These are phyloP conservation scores for Xylaria sp. DNA, from an alignment of 2,329 filamentous ascomycete genomes.

Conservation along the genomic window DNA sequence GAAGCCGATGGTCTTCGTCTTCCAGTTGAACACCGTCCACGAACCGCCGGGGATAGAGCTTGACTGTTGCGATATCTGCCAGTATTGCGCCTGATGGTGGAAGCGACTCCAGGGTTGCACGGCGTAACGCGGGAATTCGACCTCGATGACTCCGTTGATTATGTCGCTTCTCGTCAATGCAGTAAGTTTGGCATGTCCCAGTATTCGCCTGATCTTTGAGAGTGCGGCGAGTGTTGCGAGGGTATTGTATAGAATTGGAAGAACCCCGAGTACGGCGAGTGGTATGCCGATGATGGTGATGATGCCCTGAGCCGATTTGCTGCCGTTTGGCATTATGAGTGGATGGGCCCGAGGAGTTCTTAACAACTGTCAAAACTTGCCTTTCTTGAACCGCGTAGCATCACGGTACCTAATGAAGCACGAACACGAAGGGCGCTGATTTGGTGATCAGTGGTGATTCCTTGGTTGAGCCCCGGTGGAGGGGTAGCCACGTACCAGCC, in stretches of 20 bases:
- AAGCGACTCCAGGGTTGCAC: conserved; percentile 56
- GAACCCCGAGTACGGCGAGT: conserved; percentile 52
- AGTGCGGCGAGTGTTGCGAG: conserved; percentile 54
- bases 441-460: not conserved
- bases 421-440: not conserved
- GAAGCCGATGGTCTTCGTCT: conserved; percentile 54
- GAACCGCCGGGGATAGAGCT: conserved; percentile 54
- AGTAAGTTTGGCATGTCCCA: conserved; percentile 51
- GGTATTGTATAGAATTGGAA: conserved; percentile 63
- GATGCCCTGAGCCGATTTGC: conserved; percentile 38
- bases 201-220: conserved; percentile 54
- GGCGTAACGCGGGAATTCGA: conserved; percentile 59
- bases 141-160: conserved; percentile 61
- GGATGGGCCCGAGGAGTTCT: not conserved
- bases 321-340: conserved; percentile 12
- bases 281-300: conserved; percentile 55
- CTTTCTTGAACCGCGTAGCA: not conserved
- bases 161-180: conserved; percentile 59
- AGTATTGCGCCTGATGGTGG: conserved; percentile 50
- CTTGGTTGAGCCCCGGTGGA: conserved; percentile 21
- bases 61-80: conserved; percentile 47
- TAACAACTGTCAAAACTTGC: not conserved
- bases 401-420: not conserved
- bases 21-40: conserved; percentile 64
- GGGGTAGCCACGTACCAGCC: conserved; percentile 5